Base-by-base conservation (phyloP, 2,329 filamentous ascomycete genomes). In the Aspergillus niger region DNA sequence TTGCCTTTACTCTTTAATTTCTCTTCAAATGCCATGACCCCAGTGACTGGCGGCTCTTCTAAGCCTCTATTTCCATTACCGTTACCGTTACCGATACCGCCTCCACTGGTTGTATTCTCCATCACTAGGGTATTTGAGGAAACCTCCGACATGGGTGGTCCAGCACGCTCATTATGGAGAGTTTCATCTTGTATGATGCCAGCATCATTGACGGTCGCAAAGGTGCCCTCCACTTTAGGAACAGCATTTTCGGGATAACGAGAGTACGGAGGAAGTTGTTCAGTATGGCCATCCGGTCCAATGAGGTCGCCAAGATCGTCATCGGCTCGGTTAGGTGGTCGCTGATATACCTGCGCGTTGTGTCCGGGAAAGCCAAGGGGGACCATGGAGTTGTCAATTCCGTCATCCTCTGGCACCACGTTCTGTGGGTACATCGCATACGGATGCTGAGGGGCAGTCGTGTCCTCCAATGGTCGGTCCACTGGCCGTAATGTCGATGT, bases 241-340 rank as follows among this genome's bases (percentile, higher is more conserved):
- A 84, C 76, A 77, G 88, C 81, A 59, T 91, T 89, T 55, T 96
- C 91, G 2, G 93, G 91, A 75, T 96, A 97, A 73, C 92, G 85
- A 13, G 91, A 91, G 72, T 98, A 98, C 0, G 94, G 94, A 11
- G 94, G 94, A 17, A 97, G 80, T 74, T 96, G 91, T 76, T 98
- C 94, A 1, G 90, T 89, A 72, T 97, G 92, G 1, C 93, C 93
- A 70, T 96, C 87, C 0, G 90, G 91, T 1, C 92, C 92, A 55
- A 97, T 89, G 57, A 97, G 86, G 72, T 93, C 92, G 50, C 89
- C 91, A n/a, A 86, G 81, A 68, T 97, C 93, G 76, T 97, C 92
- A 55, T 91, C 91, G 59, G 70, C 70, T 20, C 71, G 72, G 0
- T 90, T 91, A 55, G 91, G 77, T 55, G 89, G 86, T 63, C 90